Evolutionary conservation across 345 rosid species (phyloP).

Genomic region (Passiflora organensis): DNA sequence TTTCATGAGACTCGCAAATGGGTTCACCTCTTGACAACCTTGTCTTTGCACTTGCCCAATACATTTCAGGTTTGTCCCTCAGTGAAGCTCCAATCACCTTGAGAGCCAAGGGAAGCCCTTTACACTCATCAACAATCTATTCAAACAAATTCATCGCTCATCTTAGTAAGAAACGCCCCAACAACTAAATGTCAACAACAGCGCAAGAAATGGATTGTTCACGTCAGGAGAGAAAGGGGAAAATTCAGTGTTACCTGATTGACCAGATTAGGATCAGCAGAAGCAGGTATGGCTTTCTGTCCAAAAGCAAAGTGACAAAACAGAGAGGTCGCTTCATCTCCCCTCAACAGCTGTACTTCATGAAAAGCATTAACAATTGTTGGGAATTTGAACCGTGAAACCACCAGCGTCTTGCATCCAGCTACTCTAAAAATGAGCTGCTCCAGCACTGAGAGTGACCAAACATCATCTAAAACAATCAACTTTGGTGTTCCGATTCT

Average conservation of each 20-base stretch:
- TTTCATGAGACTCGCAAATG: conserved; percentile 66
- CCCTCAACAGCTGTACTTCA: conserved; percentile 58
- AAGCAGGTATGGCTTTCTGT: conserved; percentile 50
- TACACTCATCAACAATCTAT: conserved; percentile 74
- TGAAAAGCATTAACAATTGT: conserved; percentile 30
- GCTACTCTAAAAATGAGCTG: conserved; percentile 42
- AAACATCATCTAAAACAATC: conserved; percentile 84
- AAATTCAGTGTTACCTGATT: conserved; percentile 46
- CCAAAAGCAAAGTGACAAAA: conserved; percentile 77
- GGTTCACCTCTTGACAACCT: conserved; percentile 68
- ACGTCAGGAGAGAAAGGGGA: conserved; percentile 1
- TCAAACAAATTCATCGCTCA: conserved; percentile 6
- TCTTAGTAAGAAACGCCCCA: conserved; percentile 8
- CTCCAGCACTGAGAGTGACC: conserved; percentile 56
- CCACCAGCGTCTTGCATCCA: conserved; percentile 68
- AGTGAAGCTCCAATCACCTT: conserved; percentile 88
- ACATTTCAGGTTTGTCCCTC: conserved; percentile 51
- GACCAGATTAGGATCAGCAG: conserved; percentile 43
- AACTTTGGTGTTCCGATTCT: conserved; percentile 25
- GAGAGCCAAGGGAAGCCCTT: conserved; percentile 94
- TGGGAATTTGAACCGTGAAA: conserved; percentile 62
- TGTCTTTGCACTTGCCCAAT: conserved; percentile 60
- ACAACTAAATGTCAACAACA: neutral
- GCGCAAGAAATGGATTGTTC: neutral
- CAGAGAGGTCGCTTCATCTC: conserved; percentile 57